A percentile compares a stretch with the other conserved stretches of the same genome.
Conservation (phyloP, 2,329 filamentous ascomycete species). For the Daldinia sp. region DNA sequence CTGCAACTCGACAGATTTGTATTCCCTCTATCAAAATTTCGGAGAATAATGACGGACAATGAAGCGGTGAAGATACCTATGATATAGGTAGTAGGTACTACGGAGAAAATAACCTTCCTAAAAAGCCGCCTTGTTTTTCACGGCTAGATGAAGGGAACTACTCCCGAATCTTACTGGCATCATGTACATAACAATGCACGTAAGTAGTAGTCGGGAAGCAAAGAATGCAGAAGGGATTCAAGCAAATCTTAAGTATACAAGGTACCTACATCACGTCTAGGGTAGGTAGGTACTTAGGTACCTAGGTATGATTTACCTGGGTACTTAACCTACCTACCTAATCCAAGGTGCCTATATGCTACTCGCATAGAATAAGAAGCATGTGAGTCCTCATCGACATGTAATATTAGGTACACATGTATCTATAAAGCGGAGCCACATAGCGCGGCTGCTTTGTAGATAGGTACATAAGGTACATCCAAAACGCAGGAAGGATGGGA, state of each 20-base stretch:
- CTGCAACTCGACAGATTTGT: conserved; percentile 21
- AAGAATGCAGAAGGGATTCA: no score
- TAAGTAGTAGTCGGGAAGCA: no score
- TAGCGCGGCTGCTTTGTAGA: no score
- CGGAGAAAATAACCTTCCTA: not conserved
- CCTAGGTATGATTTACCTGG: no score
- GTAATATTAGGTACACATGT: no score
- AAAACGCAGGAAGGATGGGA: no score
- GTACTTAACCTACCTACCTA: not conserved
- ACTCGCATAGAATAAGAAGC: not conserved
- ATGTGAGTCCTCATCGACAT: not conserved
- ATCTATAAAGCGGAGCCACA: no score
- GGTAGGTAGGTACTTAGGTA: not conserved
- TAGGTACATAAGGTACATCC: not conserved
- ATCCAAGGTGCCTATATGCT: no score
- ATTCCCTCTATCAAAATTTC: not conserved
- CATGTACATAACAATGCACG: no score
- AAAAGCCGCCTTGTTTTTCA: not conserved
- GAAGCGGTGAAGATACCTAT: conserved; percentile 21
- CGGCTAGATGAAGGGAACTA: not conserved
- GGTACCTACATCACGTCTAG: not conserved
- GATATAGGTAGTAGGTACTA: not conserved
- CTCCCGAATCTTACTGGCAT: no score
- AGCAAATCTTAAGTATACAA: not conserved
- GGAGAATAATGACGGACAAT: not conserved